These are phyloP conservation scores for Candida patagonica DNA, from an alignment of 805 yeast species.

Conservation along the genomic window DNA sequence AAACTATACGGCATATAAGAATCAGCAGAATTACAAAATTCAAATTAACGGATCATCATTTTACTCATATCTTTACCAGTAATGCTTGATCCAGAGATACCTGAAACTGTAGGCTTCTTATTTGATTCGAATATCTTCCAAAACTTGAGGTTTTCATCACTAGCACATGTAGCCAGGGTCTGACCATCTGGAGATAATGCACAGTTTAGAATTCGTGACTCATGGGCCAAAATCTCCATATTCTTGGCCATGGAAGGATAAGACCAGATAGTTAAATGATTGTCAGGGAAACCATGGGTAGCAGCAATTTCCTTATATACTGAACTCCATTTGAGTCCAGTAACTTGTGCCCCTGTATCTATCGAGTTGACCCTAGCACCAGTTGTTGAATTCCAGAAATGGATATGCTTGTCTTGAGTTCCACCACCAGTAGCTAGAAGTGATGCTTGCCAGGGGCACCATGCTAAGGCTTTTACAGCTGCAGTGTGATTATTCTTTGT, in stretches of 20 bases:
- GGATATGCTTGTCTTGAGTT: conserved; percentile 75
- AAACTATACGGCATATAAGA: no score
- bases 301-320: conserved; percentile 66
- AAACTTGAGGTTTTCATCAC: conserved; percentile 92
- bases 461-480: conserved; percentile 89
- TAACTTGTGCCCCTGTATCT: conserved; percentile 88
- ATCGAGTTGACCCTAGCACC: conserved; percentile 81
- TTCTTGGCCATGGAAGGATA: conserved; percentile 81
- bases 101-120: conserved; percentile 26
- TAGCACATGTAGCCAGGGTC: conserved; percentile 88
- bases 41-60: conserved; percentile 43
- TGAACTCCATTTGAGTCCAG: conserved; percentile 84
- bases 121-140: conserved; percentile 76
- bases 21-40: no score
- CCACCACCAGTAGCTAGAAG: conserved; percentile 97
- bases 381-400: conserved; percentile 91
- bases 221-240: conserved; percentile 89
- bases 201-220: conserved; percentile 73
- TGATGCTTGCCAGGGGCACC: conserved; percentile 84
- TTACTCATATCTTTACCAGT: conserved; percentile 41
- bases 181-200: conserved; percentile 84
- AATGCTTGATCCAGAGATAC: conserved; percentile 24
- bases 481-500: conserved; percentile 77
- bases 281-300: conserved; percentile 88
- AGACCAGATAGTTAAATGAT: conserved; percentile 72